Evolutionary conservation across 2,329 filamentous ascomycete species (phyloP), one percentile per base, ranked within the genome.

Genomic region (Orbilia ellipsospora): DNA sequence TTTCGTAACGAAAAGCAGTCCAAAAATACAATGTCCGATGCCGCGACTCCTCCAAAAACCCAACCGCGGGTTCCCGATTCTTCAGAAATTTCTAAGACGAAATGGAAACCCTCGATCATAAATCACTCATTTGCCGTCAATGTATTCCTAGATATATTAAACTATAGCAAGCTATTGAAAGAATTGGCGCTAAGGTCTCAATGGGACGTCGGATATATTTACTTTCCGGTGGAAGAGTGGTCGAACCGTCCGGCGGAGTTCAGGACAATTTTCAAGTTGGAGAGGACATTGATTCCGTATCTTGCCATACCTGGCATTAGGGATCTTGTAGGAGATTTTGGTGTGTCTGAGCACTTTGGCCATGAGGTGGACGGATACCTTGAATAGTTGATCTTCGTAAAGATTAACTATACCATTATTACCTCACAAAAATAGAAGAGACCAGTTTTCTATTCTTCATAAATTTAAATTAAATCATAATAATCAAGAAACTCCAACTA

Each of bases 1-100:
- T 69, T 69, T 20, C 13, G 23, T 26, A 40, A 57, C 48, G 59
- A 54, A 45, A 2, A 10, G 0, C 54, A 18, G 0, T 62, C 66
- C 1, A 10, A 26, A 69, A 63, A 56, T 69, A 51, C 51, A 63
- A 56, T 12, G 40, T 69, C 40, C 20, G 28, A 4, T 69, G 66
- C n/a, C 18, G 12, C 23, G 42, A 62, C 26, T 12, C 12, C 16
- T 26, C 5, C n/a, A 8, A 26, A 48, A 44, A 40, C 28, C 63
- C 63, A 2, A 16, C 23, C 15, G 15, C 15, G 3, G 10, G 20
- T 12, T 50, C 62, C 15, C 31, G 31, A 36, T 15, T 44, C 13
- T 66, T 57, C 26, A 31, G 4, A 12, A 20, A 20, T 10, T 57
- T 66, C 26, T 10, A 28, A 20, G 18, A 50, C 2, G 44, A 36